Evolutionary conservation across 495 filamentous ascomycete genomes (phyloP).

Genomic region (Usnea hakonensis): DNA sequence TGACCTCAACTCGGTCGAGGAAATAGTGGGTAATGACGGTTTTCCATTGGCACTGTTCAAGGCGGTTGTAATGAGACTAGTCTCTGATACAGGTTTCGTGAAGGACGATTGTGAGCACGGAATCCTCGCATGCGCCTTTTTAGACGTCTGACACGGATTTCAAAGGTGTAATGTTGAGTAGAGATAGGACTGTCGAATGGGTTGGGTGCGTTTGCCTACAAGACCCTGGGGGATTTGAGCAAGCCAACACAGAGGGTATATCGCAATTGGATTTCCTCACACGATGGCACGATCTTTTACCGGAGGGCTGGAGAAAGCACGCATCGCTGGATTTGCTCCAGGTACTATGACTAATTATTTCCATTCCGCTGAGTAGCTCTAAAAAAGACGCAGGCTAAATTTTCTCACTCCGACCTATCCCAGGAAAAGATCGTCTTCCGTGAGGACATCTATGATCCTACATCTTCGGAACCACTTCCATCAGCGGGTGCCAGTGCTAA

Average conservation of each 20-base stretch:
- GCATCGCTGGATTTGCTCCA: conserved; percentile 41
- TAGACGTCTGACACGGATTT: conserved; percentile 21
- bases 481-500: conserved; percentile 35
- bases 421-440: conserved; percentile 9
- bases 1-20: conserved; percentile 10
- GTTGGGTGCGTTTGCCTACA: conserved; percentile 47
- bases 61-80: conserved; percentile 23
- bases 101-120: conserved; percentile 29
- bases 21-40: conserved; percentile 25
- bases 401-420: conserved; percentile 11
- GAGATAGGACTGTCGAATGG: conserved; percentile 38
- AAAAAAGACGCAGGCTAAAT: conserved; percentile 14
- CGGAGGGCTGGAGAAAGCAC: conserved; percentile 49
- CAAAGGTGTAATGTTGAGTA: conserved; percentile 43
- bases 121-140: conserved; percentile 15
- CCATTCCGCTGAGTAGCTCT: background rate
- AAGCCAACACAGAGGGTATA: conserved; percentile 32
- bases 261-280: conserved; percentile 37
- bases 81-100: conserved; percentile 24
- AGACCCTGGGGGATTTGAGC: conserved; percentile 22
- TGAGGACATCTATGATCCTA: conserved; percentile 1
- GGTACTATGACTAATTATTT: conserved; percentile 29
- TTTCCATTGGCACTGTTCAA: conserved; percentile 13
- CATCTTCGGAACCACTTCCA: conserved; percentile 25
- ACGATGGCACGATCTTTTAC: conserved; percentile 50